A percentile compares a stretch with the other conserved stretches of the same genome.
Conservation (phyloP, 805 yeast genomes). For the Ogataea methanolica region DNA sequence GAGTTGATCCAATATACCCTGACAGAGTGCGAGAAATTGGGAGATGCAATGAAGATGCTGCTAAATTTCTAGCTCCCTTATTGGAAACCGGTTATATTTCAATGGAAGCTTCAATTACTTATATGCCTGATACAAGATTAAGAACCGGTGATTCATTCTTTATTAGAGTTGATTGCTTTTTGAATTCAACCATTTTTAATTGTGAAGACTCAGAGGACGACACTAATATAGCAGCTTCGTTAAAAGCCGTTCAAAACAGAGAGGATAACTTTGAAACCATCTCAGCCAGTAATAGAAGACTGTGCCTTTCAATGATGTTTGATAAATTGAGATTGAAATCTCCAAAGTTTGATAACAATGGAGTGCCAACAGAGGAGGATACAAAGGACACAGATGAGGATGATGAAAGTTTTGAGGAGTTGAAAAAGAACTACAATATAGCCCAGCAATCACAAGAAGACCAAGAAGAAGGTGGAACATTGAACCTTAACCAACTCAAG, state of each 20-base stretch:
- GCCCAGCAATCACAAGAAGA: conserved; percentile 3
- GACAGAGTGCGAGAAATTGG: conserved; percentile 59
- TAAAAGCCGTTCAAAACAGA: conserved; percentile 1
- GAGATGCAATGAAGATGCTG: conserved; percentile 65
- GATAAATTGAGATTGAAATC: conserved; percentile 7
- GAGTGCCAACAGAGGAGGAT: conserved; percentile 38
- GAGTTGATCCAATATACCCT: conserved; percentile 10
- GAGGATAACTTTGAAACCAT: neutral
- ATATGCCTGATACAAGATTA: conserved; percentile 48
- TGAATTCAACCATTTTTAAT: conserved; percentile 23
- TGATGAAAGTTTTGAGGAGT: conserved; percentile 13
- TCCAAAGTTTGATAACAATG: conserved; percentile 14
- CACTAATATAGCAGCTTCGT: conserved; percentile 1
- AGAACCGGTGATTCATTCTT: conserved; percentile 74
- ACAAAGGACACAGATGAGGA: conserved; percentile 52
- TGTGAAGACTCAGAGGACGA: conserved; percentile 17
- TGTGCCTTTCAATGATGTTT: conserved; percentile 13
- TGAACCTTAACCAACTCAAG: conserved; percentile 69
- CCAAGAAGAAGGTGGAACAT: conserved; percentile 10
- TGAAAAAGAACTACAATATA: conserved; percentile 7
- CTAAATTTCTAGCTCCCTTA: conserved; percentile 61
- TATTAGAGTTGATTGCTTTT: conserved; percentile 62
- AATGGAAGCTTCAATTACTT: conserved; percentile 55
- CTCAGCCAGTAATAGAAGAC: conserved; percentile 1
- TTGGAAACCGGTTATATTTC: conserved; percentile 48